Conservation (phyloP, 129 eudicot species). For the Kitagawia praeruptora region DNA sequence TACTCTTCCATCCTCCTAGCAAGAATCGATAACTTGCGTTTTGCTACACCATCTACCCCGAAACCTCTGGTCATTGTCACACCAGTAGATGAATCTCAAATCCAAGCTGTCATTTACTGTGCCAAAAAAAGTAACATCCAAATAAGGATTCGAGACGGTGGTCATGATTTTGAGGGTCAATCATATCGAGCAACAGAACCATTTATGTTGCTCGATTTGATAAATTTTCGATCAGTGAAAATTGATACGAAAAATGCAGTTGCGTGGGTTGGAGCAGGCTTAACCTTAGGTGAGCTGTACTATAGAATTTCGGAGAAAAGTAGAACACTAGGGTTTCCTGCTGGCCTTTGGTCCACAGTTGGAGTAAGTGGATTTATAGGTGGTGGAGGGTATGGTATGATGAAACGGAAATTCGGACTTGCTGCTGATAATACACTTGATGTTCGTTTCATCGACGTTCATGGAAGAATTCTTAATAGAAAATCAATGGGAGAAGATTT, state of each 20-base stretch:
- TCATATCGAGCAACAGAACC: conserved; percentile 1
- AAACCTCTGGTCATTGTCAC: conserved; percentile 1
- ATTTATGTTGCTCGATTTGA: background rate
- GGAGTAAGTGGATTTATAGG: background rate
- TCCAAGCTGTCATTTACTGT: background rate
- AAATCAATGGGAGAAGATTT: conserved; percentile 9
- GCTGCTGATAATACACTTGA: conserved; percentile 2
- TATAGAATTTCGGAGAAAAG: background rate
- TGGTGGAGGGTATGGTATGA: conserved; percentile 6
- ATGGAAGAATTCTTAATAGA: conserved; percentile 6
- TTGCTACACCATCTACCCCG: background rate
- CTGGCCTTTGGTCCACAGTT: conserved; percentile 6
- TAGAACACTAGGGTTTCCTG: background rate
- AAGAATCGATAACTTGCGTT: conserved; percentile 3
- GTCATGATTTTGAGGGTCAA: conserved; percentile 4
- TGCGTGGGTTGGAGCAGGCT: background rate
- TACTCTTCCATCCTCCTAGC: background rate
- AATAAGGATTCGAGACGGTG: background rate
- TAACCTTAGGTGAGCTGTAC: background rate
- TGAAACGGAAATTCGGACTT: background rate
- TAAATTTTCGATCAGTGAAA: background rate
- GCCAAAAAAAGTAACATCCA: background rate
- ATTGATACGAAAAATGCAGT: background rate
- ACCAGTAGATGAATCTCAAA: background rate
- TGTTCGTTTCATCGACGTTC: conserved; percentile 1